Evolutionary conservation across 352 stramenopile species (phyloP).

Genomic region (Globisporangium paroecandrum): DNA sequence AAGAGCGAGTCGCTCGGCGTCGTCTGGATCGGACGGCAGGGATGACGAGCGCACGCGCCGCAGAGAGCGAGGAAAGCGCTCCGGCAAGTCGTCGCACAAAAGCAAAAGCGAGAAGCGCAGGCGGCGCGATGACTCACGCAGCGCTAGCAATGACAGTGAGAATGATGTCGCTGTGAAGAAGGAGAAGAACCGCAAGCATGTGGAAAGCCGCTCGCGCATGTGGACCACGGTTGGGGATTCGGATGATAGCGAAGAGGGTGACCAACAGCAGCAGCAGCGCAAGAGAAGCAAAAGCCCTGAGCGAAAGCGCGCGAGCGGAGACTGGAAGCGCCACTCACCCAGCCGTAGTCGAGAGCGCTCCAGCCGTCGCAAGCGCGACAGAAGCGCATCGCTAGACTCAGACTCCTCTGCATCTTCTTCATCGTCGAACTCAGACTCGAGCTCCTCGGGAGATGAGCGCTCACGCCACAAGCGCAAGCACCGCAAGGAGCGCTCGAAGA

Average conservation of each 20-base stretch:
- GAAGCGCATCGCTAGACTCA: constrained; percentile 19
- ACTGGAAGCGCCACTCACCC: constrained; percentile 12
- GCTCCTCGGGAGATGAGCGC: constrained; percentile 19
- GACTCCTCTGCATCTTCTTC: constrained; percentile 31
- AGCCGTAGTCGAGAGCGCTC: constrained; percentile 16
- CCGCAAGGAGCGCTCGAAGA: constrained; percentile 27
- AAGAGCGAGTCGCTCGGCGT: constrained; percentile 2
- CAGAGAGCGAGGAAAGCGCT: constrained; percentile 2
- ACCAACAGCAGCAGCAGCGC: background rate
- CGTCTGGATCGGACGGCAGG: background rate
- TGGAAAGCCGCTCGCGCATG: constrained; percentile 11
- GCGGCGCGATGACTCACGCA: background rate
- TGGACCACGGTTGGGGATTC: constrained; percentile 11
- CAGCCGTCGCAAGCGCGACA: constrained; percentile 6
- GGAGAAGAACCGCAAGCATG: constrained; percentile 3
- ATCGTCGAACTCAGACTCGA: constrained; percentile 26
- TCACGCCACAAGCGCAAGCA: constrained; percentile 19
- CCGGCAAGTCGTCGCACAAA: constrained; percentile 5
- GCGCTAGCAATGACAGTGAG: background rate
- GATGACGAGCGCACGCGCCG: background rate
- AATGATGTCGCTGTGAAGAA: constrained; percentile 9
- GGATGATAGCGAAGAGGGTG: background rate
- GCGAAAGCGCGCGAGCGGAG: constrained; percentile 1
- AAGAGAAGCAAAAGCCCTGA: background rate
- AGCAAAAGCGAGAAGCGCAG: constrained; percentile 7